phyloP scores from a whole-genome alignment of 345 rosid genomes.

The Noccaea bulbosa region DNA sequence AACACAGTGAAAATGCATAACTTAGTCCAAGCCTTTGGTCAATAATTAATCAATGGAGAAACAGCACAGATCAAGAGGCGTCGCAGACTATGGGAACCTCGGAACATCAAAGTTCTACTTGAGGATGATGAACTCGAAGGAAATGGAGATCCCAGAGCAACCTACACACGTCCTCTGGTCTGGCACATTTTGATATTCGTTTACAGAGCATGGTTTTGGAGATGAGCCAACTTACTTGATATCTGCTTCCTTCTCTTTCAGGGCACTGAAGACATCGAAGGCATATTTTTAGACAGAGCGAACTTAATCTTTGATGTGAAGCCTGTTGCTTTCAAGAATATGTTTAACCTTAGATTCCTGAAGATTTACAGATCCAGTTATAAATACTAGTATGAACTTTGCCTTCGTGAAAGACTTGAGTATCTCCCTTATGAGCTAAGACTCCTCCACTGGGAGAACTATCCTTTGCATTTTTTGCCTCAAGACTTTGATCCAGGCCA shows the following conservation, averaged over 20 bases:
- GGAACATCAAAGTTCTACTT: constrained; percentile 24
- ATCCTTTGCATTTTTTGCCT: constrained; percentile 25
- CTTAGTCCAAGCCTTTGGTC: constrained; percentile 37
- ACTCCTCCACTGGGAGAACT: constrained; percentile 40
- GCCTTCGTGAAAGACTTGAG: not conserved
- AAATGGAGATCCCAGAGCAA: not conserved
- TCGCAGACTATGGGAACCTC: constrained; percentile 31
- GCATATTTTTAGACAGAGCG: constrained; percentile 24
- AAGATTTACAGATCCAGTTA: not conserved
- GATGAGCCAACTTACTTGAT: not conserved
- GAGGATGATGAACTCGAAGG: constrained; percentile 6
- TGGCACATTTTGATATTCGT: not conserved
- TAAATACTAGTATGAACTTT: not conserved
- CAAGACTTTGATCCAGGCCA: constrained; percentile 11
- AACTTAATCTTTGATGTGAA: not conserved
- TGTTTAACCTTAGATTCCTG: constrained; percentile 32
- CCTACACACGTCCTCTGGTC: not conserved
- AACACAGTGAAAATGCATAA: constrained; percentile 30
- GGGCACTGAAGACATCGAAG: constrained; percentile 37
- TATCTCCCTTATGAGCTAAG: constrained; percentile 32
- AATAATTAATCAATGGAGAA: constrained; percentile 28
- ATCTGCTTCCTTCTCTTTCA: not conserved
- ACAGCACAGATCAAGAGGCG: not conserved
- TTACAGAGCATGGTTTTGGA: not conserved
- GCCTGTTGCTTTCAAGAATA: constrained; percentile 4